Evolutionary conservation across 139 green algal genomes (phyloP), one percentile per base, ranked within the genome.

Genomic region (Chlamydomonas incerta): DNA sequence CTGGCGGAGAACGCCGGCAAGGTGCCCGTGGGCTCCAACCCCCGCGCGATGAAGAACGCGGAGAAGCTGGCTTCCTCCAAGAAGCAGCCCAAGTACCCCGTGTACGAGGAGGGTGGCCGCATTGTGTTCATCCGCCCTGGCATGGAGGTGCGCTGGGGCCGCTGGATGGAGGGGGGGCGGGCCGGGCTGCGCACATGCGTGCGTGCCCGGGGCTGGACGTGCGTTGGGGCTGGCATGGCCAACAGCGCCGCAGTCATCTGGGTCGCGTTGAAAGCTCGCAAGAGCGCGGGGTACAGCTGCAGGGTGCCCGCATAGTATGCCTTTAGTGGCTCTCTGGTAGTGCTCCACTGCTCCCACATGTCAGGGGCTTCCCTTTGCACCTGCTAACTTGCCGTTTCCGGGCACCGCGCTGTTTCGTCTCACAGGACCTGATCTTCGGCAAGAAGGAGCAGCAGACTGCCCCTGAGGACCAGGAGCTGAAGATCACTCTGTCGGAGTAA

Each of bases 41-140:
- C 76, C 14, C 83, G 94, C n/a, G 90, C 89, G 23, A 98, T 98
- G 90, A 98, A 98, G 92, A 98, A 98, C 88, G 75, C 95, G 17
- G 94, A 96, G 85, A 97, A 97, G 90, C 88, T 98, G 76, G 96
- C 95, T 5, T 92, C 92, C 52, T 96, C 90, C 31, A 96, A 88
- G 52, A 96, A 96, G 90, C 72, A 88, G 89, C 91, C 93, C 23
- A 76, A 88, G 37, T 90, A 92, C 79, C 89, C 88, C 34, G 90
- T 93, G 80, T 95, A 95, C 70, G 88, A 91, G 74, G 82, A 92
- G 86, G 81, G 83, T 66, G 91, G 93, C 83, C 74, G 90, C 65
- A 94, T 95, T 29, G 86, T 93, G 13, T 94, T 80, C 86, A 92
- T 94, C 76, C 87, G 80, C 28, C 88, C 87, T 34, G 90, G 90